Percentiles rank a stretch among this genome's conserved stretches.
Conservation (phyloP, 371 early-diverging fungal genomes). For the Coemansia sp. region DNA sequence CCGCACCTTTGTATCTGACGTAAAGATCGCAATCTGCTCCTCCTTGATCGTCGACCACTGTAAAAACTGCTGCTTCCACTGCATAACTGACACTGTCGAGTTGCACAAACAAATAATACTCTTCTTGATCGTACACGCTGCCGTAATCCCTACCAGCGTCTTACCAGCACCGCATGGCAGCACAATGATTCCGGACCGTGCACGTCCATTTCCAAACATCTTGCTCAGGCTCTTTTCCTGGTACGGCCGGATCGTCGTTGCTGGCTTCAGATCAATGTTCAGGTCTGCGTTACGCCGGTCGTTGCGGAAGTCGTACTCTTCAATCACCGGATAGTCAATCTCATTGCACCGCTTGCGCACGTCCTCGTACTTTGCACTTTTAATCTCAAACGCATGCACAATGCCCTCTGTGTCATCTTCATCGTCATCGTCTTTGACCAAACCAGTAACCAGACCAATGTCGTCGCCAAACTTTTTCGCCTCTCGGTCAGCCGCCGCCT, state of each 20-base stretch:
- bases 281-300: constrained; percentile 85
- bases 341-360: constrained; percentile 90
- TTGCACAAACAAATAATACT: constrained; percentile 97
- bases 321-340: constrained; percentile 96
- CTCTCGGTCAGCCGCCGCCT: neutral
- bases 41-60: constrained; percentile 95
- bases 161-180: constrained; percentile 99
- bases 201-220: constrained; percentile 99
- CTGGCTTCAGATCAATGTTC: constrained; percentile 95
- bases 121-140: constrained; percentile 98
- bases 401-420: constrained; percentile 18
- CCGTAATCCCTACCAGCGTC: constrained; percentile 99
- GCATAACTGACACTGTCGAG: constrained; percentile 97
- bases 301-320: constrained; percentile 99
- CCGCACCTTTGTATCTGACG: constrained; percentile 94
- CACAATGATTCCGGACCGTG: constrained; percentile 99
- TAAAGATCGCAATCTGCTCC: constrained; percentile 93
- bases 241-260: constrained; percentile 95
- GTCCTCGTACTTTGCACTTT: constrained; percentile 56
- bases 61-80: constrained; percentile 98
- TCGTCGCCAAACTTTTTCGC: neutral
- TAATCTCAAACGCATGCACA: constrained; percentile 22
- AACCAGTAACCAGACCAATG: neutral
- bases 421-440: constrained; percentile 12
- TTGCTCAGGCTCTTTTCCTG: constrained; percentile 99